phyloP scores from a whole-genome alignment of 1,139 yeast species.

The Nakaseomyces sp. region DNA sequence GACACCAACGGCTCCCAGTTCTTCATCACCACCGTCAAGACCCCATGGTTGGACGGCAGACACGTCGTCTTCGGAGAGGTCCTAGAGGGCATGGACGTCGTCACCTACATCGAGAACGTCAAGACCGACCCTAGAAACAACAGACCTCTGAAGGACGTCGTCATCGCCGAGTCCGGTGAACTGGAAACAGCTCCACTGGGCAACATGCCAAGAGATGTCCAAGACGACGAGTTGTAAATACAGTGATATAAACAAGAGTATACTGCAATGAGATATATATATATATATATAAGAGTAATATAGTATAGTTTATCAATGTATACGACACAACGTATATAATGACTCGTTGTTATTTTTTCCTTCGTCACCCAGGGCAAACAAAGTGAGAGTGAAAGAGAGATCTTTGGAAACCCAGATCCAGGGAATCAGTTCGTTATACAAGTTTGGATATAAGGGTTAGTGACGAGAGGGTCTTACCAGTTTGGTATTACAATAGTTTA shows the following conservation, averaged over 20 bases:
- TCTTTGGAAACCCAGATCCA: too few species aligned
- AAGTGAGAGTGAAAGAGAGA: too few species aligned
- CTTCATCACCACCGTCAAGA: slow-evolving; percentile 57
- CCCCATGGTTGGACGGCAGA: slow-evolving; percentile 55
- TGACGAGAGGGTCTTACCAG: too few species aligned
- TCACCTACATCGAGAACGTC: slow-evolving; percentile 44
- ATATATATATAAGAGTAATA: too few species aligned
- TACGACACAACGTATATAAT: too few species aligned
- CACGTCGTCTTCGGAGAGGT: slow-evolving; percentile 84
- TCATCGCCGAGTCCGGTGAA: slow-evolving; percentile 36
- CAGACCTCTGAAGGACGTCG: slow-evolving; percentile 45
- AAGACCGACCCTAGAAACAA: slow-evolving; percentile 34
- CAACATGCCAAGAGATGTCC: slow-evolving; percentile 8
- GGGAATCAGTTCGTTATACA: too few species aligned
- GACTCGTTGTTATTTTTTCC: too few species aligned
- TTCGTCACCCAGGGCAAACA: too few species aligned
- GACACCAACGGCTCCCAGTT: slow-evolving; percentile 77
- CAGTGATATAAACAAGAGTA: background rate
- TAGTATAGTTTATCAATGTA: too few species aligned
- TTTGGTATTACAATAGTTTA: too few species aligned
- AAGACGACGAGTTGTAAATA: slow-evolving; percentile 12
- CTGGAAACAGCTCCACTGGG: slow-evolving; percentile 18
- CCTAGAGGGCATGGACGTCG: slow-evolving; percentile 56
- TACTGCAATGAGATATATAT: too few species aligned
- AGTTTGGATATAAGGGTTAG: too few species aligned